These are phyloP conservation scores for Parsonsia alboflavescens DNA, from an alignment of 257 asterid species.

Conservation along the genomic window DNA sequence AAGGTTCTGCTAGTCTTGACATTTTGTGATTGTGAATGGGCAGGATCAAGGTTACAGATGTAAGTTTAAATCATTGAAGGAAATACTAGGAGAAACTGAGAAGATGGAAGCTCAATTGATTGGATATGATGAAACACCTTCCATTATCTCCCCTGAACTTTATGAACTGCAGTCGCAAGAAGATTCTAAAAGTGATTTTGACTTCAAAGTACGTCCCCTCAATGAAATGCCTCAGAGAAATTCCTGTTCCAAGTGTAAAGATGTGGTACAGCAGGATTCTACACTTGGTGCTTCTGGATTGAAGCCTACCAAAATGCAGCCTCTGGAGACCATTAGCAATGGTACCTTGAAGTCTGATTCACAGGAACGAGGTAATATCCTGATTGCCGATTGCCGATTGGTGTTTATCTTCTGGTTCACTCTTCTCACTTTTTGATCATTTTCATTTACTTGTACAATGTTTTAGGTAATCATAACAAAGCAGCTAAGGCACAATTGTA, in stretches of 20 bases:
- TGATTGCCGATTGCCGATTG: too few species aligned
- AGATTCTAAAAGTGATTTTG: slow-evolving; percentile 28
- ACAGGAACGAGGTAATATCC: slow-evolving; percentile 45
- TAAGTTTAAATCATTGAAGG: slow-evolving; percentile 53
- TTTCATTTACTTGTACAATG: slow-evolving; percentile 18
- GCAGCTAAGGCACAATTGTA: slow-evolving; percentile 62
- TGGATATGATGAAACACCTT: slow-evolving; percentile 69
- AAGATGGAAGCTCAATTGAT: slow-evolving; percentile 59
- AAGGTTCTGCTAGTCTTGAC: neutral
- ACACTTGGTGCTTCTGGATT: slow-evolving; percentile 26
- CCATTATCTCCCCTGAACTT: slow-evolving; percentile 20
- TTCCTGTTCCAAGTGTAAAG: slow-evolving; percentile 22
- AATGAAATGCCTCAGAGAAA: slow-evolving; percentile 26
- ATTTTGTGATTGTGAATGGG: slow-evolving; percentile 19
- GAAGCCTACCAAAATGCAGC: slow-evolving; percentile 18
- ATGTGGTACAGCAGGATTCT: slow-evolving; percentile 13
- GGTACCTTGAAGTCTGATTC: slow-evolving; percentile 22
- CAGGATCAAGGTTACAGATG: slow-evolving; percentile 69
- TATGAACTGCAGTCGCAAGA: slow-evolving; percentile 26
- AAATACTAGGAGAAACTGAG: slow-evolving; percentile 44
- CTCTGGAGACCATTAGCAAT: slow-evolving; percentile 18
- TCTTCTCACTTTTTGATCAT: slow-evolving; percentile 11
- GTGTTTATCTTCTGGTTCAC: neutral
- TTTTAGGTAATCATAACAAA: slow-evolving; percentile 40
- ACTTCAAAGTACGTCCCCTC: slow-evolving; percentile 26